phyloP scores from a whole-genome alignment of 2,329 filamentous ascomycete genomes.

The Aspergillus ruber region DNA sequence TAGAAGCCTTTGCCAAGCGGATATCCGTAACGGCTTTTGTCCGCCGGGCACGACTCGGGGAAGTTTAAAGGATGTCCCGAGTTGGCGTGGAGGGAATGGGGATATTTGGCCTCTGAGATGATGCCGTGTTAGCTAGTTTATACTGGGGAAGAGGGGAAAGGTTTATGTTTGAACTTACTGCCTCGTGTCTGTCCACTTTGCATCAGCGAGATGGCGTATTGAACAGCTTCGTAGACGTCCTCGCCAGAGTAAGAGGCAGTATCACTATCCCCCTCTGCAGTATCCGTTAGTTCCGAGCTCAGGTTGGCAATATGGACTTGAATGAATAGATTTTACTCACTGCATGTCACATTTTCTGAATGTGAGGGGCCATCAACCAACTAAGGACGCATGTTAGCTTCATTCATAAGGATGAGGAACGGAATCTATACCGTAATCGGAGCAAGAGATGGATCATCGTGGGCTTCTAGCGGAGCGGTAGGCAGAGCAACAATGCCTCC shows the following conservation, averaged over 20 bases:
- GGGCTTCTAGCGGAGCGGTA: neutral
- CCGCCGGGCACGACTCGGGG: neutral
- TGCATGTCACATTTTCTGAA: neutral
- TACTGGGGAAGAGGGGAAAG: neutral
- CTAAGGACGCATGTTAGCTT: neutral
- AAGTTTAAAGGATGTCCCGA: neutral
- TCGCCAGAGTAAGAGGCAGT: neutral
- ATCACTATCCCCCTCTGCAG: no score
- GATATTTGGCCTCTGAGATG: neutral
- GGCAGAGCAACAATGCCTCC: neutral
- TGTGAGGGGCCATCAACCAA: neutral
- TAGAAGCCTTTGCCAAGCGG: neutral
- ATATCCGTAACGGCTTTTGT: neutral
- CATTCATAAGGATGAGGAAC: neutral
- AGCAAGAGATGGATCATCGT: neutral
- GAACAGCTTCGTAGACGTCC: neutral
- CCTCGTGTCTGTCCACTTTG: neutral
- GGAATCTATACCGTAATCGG: neutral
- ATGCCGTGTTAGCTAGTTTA: neutral
- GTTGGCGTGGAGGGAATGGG: neutral
- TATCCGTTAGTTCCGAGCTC: no score
- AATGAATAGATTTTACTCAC: neutral
- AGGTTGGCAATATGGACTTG: no score
- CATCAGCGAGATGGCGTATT: neutral
- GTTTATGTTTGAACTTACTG: neutral